These are phyloP conservation scores for Sporothrix brasiliensis DNA, from an alignment of 2,329 filamentous ascomycete species.

Conservation along the genomic window DNA sequence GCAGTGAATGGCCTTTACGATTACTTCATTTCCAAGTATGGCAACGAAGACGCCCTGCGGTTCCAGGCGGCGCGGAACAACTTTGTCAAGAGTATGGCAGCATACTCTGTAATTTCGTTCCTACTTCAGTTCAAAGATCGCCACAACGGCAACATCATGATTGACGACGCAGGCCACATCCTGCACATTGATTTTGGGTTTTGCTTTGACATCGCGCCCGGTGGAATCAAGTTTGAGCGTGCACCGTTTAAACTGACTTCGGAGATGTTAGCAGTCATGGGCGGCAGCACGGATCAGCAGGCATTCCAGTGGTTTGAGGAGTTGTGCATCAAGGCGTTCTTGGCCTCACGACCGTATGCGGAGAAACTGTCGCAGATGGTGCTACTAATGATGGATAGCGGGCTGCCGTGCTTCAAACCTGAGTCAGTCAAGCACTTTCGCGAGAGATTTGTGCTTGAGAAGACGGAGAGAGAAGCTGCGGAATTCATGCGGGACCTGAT, in stretches of 20 bases:
- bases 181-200: conserved; percentile 99
- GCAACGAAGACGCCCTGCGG: conserved; percentile 88
- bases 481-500: conserved; percentile 91
- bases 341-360: conserved; percentile 81
- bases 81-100: conserved; percentile 99
- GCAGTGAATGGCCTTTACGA: conserved; percentile 98
- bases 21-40: conserved; percentile 97
- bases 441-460: conserved; percentile 90
- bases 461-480: conserved; percentile 87
- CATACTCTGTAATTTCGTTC: conserved; percentile 96
- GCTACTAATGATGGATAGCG: conserved; percentile 91
- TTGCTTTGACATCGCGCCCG: conserved; percentile 98
- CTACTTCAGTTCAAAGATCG: conserved; percentile 98
- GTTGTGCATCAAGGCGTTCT: conserved; percentile 91
- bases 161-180: conserved; percentile 95
- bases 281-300: conserved; percentile 79
- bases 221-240: conserved; percentile 95
- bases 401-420: conserved; percentile 95
- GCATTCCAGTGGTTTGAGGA: conserved; percentile 96
- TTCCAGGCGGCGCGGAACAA: conserved; percentile 96
- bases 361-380: conserved; percentile 91
- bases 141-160: conserved; percentile 99
- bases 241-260: conserved; percentile 97
- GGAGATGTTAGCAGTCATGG: conserved; percentile 99
- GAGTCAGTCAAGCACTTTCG: conserved; percentile 91